These are phyloP conservation scores for Chaetomium sp. DNA, from an alignment of 2,329 filamentous ascomycete species.

Conservation along the genomic window DNA sequence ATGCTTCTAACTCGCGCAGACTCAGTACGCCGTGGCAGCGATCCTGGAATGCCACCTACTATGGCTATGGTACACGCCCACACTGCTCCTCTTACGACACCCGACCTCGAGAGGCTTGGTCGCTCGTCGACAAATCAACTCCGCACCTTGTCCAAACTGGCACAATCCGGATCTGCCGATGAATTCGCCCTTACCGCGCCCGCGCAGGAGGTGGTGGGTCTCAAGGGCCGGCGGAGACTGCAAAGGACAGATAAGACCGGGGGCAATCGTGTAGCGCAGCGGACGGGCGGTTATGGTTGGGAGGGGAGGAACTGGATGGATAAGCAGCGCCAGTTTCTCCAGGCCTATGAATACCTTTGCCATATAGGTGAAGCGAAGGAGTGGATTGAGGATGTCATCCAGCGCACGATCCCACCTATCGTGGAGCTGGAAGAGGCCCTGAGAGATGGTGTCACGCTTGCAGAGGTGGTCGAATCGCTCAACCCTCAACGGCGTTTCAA, in stretches of 20 bases:
- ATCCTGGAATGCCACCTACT: conserved; percentile 29
- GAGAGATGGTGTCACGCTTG: conserved; percentile 86
- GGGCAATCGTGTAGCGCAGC: conserved; percentile 40
- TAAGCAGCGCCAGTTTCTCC: conserved; percentile 90
- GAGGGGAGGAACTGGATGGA: conserved; percentile 96
- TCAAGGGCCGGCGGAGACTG: conserved; percentile 75
- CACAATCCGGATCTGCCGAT: conserved; percentile 65
- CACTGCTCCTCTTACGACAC: conserved; percentile 47
- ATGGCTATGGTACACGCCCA: conserved; percentile 30
- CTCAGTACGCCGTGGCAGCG: conserved; percentile 37
- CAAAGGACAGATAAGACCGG: conserved; percentile 60
- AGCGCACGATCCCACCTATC: conserved; percentile 80
- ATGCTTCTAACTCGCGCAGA: conserved; percentile 56
- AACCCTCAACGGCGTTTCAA: conserved; percentile 68
- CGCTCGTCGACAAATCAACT: conserved; percentile 88
- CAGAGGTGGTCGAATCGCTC: conserved; percentile 86
- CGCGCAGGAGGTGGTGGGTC: conserved; percentile 78
- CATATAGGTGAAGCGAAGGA: conserved; percentile 98
- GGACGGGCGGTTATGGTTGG: conserved; percentile 58
- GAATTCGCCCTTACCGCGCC: conserved; percentile 74
- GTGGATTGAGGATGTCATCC: conserved; percentile 91
- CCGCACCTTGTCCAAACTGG: conserved; percentile 76
- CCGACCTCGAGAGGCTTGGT: conserved; percentile 75
- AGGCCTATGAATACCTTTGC: conserved; percentile 97
- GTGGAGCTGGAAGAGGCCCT: conserved; percentile 90